Percentiles rank a stretch among this genome's conserved stretches.
These are phyloP conservation scores for Sporisorium reilianum DNA, from an alignment of 1,284 basidiomycete species.

Conservation along the genomic window DNA sequence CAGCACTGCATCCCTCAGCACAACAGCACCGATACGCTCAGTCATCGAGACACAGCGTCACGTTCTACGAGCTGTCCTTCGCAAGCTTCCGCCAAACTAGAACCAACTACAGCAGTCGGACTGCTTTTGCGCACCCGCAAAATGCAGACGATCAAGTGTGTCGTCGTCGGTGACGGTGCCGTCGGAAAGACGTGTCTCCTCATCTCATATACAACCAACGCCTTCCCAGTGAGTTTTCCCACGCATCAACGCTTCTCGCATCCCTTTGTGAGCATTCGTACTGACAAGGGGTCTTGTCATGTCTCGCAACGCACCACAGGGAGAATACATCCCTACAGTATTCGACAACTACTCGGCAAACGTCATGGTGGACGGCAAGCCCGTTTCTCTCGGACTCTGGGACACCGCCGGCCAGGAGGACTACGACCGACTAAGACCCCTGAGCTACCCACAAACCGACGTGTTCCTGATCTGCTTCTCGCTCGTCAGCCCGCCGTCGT, in stretches of 20 bases:
- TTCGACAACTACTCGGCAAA: conserved; percentile 92
- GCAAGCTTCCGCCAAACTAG: background rate
- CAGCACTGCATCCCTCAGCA: background rate
- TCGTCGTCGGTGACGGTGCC: conserved; percentile 69
- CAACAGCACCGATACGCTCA: background rate
- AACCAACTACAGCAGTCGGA: background rate
- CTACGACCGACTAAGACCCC: conserved; percentile 94
- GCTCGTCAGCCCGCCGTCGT: conserved; percentile 94
- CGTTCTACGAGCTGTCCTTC: background rate
- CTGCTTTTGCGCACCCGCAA: background rate
- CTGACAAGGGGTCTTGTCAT: too few relatives aligned
- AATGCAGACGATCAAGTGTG: conserved; percentile 68
- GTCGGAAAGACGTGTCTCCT: conserved; percentile 69
- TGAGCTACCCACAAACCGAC: conserved; percentile 99
- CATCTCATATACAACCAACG: conserved; percentile 69
- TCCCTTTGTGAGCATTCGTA: too few relatives aligned
- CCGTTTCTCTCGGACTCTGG: conserved; percentile 96
- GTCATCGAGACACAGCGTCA: background rate
- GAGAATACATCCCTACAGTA: conserved; percentile 73
- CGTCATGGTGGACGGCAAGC: conserved; percentile 99
- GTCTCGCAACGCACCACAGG: conserved; percentile 19
- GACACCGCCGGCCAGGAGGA: conserved; percentile 69
- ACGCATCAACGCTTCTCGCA: background rate
- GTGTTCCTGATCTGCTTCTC: conserved; percentile 99
- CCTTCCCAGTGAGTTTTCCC: conserved; percentile 62